Evolutionary conservation across 2,329 filamentous ascomycete species (phyloP).

Genomic region (Arthroderma sp.): DNA sequence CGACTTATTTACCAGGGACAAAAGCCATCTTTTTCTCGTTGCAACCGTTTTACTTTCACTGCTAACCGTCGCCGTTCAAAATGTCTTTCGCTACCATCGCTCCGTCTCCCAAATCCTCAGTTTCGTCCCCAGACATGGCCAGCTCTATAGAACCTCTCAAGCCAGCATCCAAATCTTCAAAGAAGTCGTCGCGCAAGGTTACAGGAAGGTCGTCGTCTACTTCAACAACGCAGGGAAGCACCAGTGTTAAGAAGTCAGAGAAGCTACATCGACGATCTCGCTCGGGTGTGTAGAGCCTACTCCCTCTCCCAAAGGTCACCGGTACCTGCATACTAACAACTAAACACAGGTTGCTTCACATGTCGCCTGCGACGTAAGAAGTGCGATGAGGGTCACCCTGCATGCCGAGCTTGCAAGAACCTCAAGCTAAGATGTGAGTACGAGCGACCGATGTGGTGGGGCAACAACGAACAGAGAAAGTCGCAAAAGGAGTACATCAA

Average conservation of each 20-base stretch:
- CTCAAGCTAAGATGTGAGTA: constrained; percentile 87
- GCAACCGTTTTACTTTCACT: background rate
- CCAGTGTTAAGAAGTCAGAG: constrained; percentile 8
- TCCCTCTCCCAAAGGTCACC: background rate
- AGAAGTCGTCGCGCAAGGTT: constrained; percentile 9
- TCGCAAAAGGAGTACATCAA: constrained; percentile 93
- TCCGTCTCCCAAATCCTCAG: constrained; percentile 12
- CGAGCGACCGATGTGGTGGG: constrained; percentile 95
- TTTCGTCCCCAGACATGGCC: constrained; percentile 9
- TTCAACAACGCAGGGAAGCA: constrained; percentile 2
- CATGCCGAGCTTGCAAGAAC: constrained; percentile 52
- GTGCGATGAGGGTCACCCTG: constrained; percentile 55
- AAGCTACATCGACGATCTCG: constrained; percentile 15
- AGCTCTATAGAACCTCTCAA: constrained; percentile 7
- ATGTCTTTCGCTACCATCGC: constrained; percentile 17
- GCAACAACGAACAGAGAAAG: constrained; percentile 74
- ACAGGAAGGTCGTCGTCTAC: constrained; percentile 8
- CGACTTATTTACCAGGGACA: background rate
- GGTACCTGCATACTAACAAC: background rate
- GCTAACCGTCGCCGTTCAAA: background rate
- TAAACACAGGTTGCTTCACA: constrained; percentile 47
- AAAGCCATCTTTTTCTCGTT: background rate
- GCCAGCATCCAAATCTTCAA: constrained; percentile 7
- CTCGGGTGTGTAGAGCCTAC: constrained; percentile 9
- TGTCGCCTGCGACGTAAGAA: constrained; percentile 58